Base-by-base conservation (phyloP, 768 basidiomycete species). In the Tylopilus plumbeoviolaceoides region DNA sequence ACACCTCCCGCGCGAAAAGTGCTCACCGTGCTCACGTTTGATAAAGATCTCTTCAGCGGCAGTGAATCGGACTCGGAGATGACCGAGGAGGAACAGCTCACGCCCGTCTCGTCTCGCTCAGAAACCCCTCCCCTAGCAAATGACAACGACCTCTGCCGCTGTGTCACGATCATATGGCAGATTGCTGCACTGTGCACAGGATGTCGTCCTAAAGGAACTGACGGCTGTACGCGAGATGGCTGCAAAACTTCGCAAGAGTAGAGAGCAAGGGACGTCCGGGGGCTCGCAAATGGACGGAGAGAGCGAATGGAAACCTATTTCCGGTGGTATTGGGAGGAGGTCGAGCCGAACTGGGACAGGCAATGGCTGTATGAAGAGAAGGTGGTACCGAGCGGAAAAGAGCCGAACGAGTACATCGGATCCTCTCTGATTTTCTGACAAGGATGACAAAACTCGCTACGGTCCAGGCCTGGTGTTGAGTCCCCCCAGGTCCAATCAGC, bases 261-360 rank as follows among this genome's bases (percentile, higher is more conserved):
- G n/a, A 59, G 50, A 38, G 65, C 57, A 10, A 57, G 58, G 40
- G 58, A 62, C n/a, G 38, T 62, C 20, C 63, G 67, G 10, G 59
- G 59, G 4, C 54, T 63, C 8, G 57, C 57, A 1, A 50, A 14
- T 27, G 65, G 56, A 15, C 55, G 69, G 14, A 52, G 64, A 46
- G 60, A 61, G 41, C 53, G 69, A 14, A 61, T 70, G 58, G 61
- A 69, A 18, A 28, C 54, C 8, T 69, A 58, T 20, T 70, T 63
- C 35, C 48, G 51, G 28, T n/a, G n/a, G n/a, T 60, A 67, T 31
- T 70, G 70, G 65, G 56, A 58, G 25, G 54, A 71, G 25, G 60
- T 56, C 5, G 54, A 59, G 12, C 57, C 59, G 2, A 44, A 5
- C 5, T 66, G 69, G 65, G 55, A 59, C 35, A 59, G 57, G 23